Evolutionary conservation across 257 asterid genomes (phyloP).

Genomic region (Nicotiana knightiana): DNA sequence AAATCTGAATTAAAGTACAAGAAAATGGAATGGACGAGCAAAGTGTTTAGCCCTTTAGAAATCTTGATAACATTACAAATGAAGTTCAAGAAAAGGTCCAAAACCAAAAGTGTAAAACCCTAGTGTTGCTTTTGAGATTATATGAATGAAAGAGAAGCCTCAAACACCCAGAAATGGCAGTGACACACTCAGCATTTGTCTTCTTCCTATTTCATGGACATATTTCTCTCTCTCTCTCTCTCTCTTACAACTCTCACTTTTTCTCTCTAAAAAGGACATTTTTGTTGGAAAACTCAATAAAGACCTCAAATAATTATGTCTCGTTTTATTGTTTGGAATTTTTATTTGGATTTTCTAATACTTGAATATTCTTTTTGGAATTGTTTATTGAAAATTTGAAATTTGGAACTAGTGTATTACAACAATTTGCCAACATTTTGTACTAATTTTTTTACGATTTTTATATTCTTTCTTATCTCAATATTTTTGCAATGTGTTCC

Average conservation of each 20-base stretch:
- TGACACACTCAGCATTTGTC: constrained; percentile 4
- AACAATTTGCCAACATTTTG: not conserved
- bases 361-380: not conserved
- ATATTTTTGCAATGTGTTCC: not conserved
- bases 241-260: not conserved
- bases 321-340: not conserved
- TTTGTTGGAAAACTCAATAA: not conserved
- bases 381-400: not conserved
- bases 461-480: not conserved
- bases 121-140: not conserved
- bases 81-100: not conserved
- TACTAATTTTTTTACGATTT: not conserved
- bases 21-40: not conserved
- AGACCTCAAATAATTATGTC: not conserved
- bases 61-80: not conserved
- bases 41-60: not conserved
- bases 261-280: constrained; percentile 2
- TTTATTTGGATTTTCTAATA: not conserved
- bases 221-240: not conserved
- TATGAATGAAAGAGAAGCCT: constrained; percentile 4
- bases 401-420: not conserved
- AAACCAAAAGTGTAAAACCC: constrained; percentile 1
- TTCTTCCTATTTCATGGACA: not conserved
- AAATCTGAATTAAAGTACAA: not conserved
- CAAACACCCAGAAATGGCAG: not conserved